Conservation (phyloP, 495 filamentous ascomycete genomes). For the Penicillium nucicola region DNA sequence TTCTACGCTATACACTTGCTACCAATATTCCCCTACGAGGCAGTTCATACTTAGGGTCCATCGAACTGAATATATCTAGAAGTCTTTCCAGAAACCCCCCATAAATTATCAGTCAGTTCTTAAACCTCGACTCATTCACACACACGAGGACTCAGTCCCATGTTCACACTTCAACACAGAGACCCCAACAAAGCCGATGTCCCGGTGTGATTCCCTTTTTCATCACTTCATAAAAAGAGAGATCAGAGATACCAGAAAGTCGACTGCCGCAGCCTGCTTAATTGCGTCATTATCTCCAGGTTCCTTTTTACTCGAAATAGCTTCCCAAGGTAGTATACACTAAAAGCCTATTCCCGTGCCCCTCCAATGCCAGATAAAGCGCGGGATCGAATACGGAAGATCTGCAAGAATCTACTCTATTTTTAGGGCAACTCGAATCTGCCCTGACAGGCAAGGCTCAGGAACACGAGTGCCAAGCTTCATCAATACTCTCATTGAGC, state of each 20-base stretch:
- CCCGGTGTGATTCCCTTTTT: no score
- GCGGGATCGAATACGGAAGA: neutral
- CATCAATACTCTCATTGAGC: neutral
- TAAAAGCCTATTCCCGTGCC: neutral
- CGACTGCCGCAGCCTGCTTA: neutral
- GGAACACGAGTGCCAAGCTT: slow-evolving; percentile 7
- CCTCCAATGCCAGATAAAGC: neutral
- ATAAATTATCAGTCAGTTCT: no score
- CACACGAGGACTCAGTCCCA: no score
- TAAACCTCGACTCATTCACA: no score
- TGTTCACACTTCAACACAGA: no score
- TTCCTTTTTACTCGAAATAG: neutral
- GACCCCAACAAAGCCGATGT: no score
- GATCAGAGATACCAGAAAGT: neutral
- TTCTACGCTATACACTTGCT: no score
- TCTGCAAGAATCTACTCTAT: slow-evolving; percentile 1
- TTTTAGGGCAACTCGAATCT: neutral
- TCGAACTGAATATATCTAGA: no score
- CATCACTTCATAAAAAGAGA: neutral
- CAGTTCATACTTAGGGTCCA: no score
- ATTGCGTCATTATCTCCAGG: neutral
- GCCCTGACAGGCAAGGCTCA: neutral
- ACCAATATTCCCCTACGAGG: no score
- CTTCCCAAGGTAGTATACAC: slow-evolving; percentile 3
- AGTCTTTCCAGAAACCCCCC: no score